Conservation (phyloP, 345 rosid species). For the Euphorbia lathyris region DNA sequence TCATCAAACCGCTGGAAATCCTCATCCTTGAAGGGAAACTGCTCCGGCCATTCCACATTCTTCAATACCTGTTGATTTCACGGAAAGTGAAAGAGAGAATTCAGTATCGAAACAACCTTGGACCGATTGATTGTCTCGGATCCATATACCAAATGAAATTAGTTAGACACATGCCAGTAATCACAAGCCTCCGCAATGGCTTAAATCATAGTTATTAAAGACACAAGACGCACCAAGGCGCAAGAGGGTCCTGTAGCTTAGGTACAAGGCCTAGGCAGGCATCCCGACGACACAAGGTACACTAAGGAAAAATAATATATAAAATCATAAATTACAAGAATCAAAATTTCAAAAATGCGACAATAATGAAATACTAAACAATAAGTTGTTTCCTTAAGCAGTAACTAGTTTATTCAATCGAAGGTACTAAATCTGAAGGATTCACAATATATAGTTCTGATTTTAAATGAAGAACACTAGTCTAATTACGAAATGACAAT, state of each 20-base stretch:
- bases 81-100: constrained; percentile 7
- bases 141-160: not conserved
- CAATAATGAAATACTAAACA: no score
- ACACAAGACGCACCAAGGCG: no score
- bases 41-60: constrained; percentile 85
- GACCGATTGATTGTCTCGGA: not conserved
- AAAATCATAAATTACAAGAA: no score
- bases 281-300: no score
- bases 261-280: no score
- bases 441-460: not conserved
- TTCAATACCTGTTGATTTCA: constrained; percentile 47
- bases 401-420: not conserved
- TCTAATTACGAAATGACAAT: not conserved
- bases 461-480: not conserved
- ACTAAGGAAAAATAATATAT: no score
- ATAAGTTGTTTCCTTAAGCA: not conserved
- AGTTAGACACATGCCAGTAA: not conserved
- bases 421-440: not conserved
- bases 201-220: no score
- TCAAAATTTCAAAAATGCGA: no score
- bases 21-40: constrained; percentile 80
- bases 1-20: constrained; percentile 88
- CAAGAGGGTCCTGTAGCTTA: no score
- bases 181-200: not conserved
- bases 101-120: not conserved